Percentiles rank a stretch among this genome's conserved stretches.
phyloP scores from a whole-genome alignment of 2,329 filamentous ascomycete genomes.

The Aspergillus sp. region DNA sequence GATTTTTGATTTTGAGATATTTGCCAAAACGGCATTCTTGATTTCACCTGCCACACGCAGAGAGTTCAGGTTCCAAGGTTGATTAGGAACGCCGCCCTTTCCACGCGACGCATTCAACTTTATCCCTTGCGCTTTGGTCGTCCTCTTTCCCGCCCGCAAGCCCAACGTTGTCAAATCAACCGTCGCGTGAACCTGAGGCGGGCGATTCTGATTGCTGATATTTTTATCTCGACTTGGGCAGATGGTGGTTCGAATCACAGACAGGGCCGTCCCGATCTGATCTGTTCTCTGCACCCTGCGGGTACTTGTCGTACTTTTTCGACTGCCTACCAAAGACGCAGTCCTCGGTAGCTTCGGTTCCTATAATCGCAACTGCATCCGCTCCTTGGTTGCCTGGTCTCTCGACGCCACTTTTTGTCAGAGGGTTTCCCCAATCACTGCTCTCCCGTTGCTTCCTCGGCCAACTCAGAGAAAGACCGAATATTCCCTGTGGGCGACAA shows the following conservation, averaged over 20 bases:
- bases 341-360: constrained; percentile 15
- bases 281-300: constrained; percentile 27
- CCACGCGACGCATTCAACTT: constrained; percentile 33
- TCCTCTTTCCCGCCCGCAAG: constrained; percentile 20
- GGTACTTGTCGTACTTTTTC: constrained; percentile 22
- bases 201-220: constrained; percentile 17
- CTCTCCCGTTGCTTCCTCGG: constrained; percentile 9
- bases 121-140: constrained; percentile 34
- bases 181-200: constrained; percentile 9
- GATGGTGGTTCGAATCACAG: constrained; percentile 21
- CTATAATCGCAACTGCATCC: constrained; percentile 20
- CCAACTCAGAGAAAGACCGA: constrained; percentile 16
- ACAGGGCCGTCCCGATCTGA: constrained; percentile 27
- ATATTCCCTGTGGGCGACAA: constrained; percentile 14
- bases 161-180: constrained; percentile 21
- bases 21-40: constrained; percentile 1
- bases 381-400: constrained; percentile 16
- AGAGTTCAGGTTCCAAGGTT: constrained; percentile 2
- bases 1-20: neutral
- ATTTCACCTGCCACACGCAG: constrained; percentile 2
- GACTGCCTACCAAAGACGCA: constrained; percentile 2
- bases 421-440: constrained; percentile 12
- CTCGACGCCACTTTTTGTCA: constrained; percentile 16
- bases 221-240: constrained; percentile 15
- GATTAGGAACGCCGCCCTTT: constrained; percentile 18